A percentile compares a stretch with the other conserved stretches of the same genome.
phyloP scores from a whole-genome alignment of 768 basidiomycete species.

The Imleria badia region DNA sequence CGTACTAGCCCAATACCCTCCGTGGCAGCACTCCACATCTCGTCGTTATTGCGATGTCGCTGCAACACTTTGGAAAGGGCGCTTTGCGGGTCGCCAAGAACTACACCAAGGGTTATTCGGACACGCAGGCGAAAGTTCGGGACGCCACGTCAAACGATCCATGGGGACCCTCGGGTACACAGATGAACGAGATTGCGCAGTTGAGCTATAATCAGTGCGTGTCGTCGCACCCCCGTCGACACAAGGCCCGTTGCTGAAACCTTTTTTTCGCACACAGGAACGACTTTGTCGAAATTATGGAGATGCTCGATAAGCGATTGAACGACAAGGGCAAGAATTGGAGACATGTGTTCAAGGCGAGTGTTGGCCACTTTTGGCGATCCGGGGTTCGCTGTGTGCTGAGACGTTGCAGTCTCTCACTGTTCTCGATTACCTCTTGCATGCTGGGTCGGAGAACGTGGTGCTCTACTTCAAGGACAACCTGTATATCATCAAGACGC shows the following conservation, averaged over 20 bases:
- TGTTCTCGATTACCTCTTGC: constrained; percentile 92
- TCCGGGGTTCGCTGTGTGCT: constrained; percentile 1
- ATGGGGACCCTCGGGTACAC: constrained; percentile 95
- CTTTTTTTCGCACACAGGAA: constrained; percentile 43
- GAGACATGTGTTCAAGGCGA: constrained; percentile 98
- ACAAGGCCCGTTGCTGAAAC: background rate
- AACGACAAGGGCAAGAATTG: constrained; percentile 99
- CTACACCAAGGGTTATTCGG: constrained; percentile 95
- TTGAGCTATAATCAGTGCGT: constrained; percentile 94
- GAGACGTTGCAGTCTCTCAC: constrained; percentile 67
- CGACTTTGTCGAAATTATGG: constrained; percentile 99
- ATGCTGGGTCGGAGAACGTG: constrained; percentile 96
- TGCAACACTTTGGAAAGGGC: constrained; percentile 83
- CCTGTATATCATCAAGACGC: constrained; percentile 95
- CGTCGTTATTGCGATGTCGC: constrained; percentile 34
- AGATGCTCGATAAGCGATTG: constrained; percentile 97
- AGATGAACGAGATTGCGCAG: constrained; percentile 99
- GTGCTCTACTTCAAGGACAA: constrained; percentile 99
- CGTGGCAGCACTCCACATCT: background rate
- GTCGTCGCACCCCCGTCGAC: background rate
- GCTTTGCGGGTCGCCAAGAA: constrained; percentile 90
- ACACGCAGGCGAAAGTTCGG: constrained; percentile 91
- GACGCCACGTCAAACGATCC: constrained; percentile 98
- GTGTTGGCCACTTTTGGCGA: constrained; percentile 13
- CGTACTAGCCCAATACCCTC: constrained; percentile 8